A percentile compares a stretch with the other conserved stretches of the same genome.
These are phyloP conservation scores for Polyrhizophydium stewartii DNA, from an alignment of 371 early-diverging fungal genomes.

Conservation along the genomic window DNA sequence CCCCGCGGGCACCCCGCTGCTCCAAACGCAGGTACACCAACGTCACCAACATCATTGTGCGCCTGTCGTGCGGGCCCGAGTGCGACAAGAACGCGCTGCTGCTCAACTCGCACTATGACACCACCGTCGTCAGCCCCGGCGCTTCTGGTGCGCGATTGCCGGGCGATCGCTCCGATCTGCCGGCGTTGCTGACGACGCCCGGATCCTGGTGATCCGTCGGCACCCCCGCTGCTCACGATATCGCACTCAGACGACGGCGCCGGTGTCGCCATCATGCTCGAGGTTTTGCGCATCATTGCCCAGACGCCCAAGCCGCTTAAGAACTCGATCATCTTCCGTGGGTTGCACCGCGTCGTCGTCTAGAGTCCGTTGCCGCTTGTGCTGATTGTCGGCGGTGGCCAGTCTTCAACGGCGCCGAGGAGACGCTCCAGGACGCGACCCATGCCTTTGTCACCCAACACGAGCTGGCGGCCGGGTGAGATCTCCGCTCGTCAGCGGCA, in stretches of 20 bases:
- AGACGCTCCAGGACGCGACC: constrained; percentile 71
- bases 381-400: not conserved
- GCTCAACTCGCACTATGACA: constrained; percentile 70
- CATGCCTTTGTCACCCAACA: constrained; percentile 70
- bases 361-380: not conserved
- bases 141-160: constrained; percentile 11
- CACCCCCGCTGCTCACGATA: too few relatives aligned
- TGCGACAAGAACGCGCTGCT: constrained; percentile 65
- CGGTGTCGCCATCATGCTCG: constrained; percentile 69
- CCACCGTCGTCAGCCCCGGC: constrained; percentile 35
- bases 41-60: constrained; percentile 69
- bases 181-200: too few relatives aligned
- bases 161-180: too few relatives aligned
- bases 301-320: constrained; percentile 40
- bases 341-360: constrained; percentile 17
- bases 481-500: not conserved
- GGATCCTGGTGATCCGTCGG: too few relatives aligned
- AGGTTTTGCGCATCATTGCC: constrained; percentile 60
- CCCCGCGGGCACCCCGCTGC: constrained; percentile 3
- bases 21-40: constrained; percentile 59
- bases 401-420: constrained; percentile 79
- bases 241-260: constrained; percentile 73
- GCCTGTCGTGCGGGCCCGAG: constrained; percentile 60
- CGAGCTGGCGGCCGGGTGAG: constrained; percentile 50
- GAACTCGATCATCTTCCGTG: constrained; percentile 59